Percentiles rank a stretch among this genome's conserved stretches.
phyloP scores from a whole-genome alignment of 2,329 filamentous ascomycete genomes.

The Pseudocercospora cruenta region DNA sequence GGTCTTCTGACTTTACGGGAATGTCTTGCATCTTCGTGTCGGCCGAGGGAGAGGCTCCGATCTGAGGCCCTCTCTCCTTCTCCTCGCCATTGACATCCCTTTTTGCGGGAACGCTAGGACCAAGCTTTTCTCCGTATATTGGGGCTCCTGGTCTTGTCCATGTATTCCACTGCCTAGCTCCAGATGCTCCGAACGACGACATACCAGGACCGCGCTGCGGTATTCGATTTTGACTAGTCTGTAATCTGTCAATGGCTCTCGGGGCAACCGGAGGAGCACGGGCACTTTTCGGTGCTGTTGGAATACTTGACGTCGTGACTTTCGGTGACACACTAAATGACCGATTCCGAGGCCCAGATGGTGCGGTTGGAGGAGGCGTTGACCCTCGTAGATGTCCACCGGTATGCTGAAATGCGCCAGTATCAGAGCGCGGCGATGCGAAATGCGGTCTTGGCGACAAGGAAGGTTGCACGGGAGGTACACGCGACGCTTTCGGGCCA shows the following conservation, averaged over 20 bases:
- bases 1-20: conserved; percentile 22
- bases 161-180: conserved; percentile 42
- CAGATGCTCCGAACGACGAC: conserved; percentile 30
- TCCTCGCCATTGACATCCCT: conserved; percentile 50
- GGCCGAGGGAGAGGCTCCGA: background rate
- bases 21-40: conserved; percentile 4
- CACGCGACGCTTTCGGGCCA: conserved; percentile 36
- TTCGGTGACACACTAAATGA: conserved; percentile 42
- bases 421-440: conserved; percentile 32
- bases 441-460: conserved; percentile 35
- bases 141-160: conserved; percentile 48
- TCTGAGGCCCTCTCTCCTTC: conserved; percentile 30
- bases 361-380: conserved; percentile 37
- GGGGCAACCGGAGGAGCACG: conserved; percentile 27
- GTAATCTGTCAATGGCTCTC: conserved; percentile 15
- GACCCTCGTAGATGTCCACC: conserved; percentile 19
- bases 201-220: conserved; percentile 22
- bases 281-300: conserved; percentile 42
- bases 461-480: conserved; percentile 28
- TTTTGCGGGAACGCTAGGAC: conserved; percentile 46
- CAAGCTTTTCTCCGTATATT: conserved; percentile 27
- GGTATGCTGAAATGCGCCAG: conserved; percentile 21
- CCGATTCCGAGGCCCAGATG: conserved; percentile 37
- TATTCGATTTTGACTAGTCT: conserved; percentile 24
- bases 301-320: conserved; percentile 36